Percentiles rank a stretch among this genome's conserved stretches.
These are phyloP conservation scores for Cavenderia fasciculata DNA, from an alignment of 78 protist genomes.

Conservation along the genomic window DNA sequence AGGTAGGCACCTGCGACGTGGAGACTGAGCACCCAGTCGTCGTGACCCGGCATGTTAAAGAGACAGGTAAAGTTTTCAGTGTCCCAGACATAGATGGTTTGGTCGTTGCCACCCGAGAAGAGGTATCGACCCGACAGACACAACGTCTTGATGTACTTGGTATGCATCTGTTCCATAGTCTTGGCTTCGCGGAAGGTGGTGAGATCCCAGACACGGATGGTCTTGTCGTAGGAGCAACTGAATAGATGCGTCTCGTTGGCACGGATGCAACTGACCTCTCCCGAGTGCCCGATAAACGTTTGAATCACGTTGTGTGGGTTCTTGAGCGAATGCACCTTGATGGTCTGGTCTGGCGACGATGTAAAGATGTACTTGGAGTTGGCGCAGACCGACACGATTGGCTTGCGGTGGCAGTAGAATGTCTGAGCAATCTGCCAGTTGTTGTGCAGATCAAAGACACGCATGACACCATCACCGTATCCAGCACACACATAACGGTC, in stretches of 20 bases:
- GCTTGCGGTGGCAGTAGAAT: conserved; percentile 54
- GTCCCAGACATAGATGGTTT: conserved; percentile 68
- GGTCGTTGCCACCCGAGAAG: conserved; percentile 64
- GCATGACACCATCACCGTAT: conserved; percentile 60
- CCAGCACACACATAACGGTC: conserved; percentile 52
- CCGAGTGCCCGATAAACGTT: conserved; percentile 56
- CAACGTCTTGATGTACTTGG: conserved; percentile 39
- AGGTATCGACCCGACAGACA: conserved; percentile 50
- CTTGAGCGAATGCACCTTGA: conserved; percentile 50
- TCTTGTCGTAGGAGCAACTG: conserved; percentile 53
- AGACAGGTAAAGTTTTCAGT: conserved; percentile 37
- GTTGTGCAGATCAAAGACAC: conserved; percentile 51
- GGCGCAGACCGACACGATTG: conserved; percentile 31
- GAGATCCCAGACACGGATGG: conserved; percentile 59
- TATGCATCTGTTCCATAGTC: conserved; percentile 51
- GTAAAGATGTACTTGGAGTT: conserved; percentile 60
- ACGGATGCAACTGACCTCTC: conserved; percentile 50
- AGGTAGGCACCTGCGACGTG: conserved; percentile 22
- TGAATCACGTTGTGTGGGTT: neutral
- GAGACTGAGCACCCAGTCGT: conserved; percentile 65
- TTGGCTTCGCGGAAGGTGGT: conserved; percentile 34
- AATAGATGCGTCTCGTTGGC: conserved; percentile 54
- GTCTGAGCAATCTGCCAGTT: conserved; percentile 42
- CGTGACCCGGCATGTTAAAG: conserved; percentile 71
- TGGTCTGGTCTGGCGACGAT: conserved; percentile 56